These are phyloP conservation scores for Sarcodon sp. DNA, from an alignment of 768 basidiomycete species.

Conservation along the genomic window DNA sequence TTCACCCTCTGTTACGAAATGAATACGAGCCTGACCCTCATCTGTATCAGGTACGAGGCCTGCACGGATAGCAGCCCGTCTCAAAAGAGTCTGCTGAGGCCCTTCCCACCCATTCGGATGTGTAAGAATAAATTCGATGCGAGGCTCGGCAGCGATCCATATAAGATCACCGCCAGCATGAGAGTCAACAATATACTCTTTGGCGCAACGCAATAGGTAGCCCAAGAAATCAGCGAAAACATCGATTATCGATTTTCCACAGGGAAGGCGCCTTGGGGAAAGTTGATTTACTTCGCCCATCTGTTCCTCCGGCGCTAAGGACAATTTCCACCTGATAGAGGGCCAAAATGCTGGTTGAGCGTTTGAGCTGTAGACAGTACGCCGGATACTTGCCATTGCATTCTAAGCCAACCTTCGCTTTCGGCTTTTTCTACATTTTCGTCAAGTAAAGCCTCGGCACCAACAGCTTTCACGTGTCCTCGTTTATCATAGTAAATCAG, in stretches of 20 bases:
- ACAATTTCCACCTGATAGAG: not conserved
- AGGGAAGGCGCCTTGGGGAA: constrained; percentile 16
- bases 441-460: not conserved
- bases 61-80: constrained; percentile 36
- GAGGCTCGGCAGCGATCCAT: constrained; percentile 29
- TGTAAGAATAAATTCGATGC: constrained; percentile 37
- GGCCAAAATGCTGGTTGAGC: not conserved
- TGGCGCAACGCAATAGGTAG: constrained; percentile 31
- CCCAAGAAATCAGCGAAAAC: constrained; percentile 34
- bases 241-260: constrained; percentile 24
- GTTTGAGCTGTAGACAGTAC: not conserved
- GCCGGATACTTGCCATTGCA: not conserved
- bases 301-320: not conserved
- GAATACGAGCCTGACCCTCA: constrained; percentile 28
- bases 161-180: constrained; percentile 28
- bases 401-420: not conserved
- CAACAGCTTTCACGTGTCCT: not conserved
- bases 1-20: constrained; percentile 53
- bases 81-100: constrained; percentile 41
- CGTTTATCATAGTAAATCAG: not conserved
- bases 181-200: constrained; percentile 32
- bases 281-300: not conserved
- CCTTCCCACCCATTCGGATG: constrained; percentile 63
- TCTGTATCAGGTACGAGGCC: constrained; percentile 31
- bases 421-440: not conserved